phyloP scores from a whole-genome alignment of 1,284 basidiomycete genomes.

The Moesziomyces aphidis region DNA sequence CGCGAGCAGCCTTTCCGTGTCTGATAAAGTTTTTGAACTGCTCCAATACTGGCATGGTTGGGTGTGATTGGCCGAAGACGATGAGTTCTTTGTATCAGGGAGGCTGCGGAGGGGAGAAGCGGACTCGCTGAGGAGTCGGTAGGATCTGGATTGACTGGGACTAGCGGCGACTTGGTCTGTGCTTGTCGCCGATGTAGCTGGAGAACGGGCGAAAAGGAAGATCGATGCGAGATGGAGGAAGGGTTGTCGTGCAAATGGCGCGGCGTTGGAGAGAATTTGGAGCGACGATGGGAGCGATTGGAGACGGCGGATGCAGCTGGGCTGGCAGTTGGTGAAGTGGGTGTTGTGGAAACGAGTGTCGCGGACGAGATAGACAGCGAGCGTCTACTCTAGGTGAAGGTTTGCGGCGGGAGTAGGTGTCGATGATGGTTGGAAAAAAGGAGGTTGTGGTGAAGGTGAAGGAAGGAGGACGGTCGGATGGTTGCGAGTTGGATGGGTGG shows the following conservation, averaged over 20 bases:
- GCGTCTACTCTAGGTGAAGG: not conserved
- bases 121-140: too few relatives aligned
- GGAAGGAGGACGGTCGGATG: not conserved
- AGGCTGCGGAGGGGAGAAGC: too few relatives aligned
- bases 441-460: not conserved
- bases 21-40: conserved; percentile 63
- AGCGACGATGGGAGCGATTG: too few relatives aligned
- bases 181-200: too few relatives aligned
- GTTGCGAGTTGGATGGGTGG: too few relatives aligned
- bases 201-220: too few relatives aligned
- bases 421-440: not conserved
- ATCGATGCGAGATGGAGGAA: too few relatives aligned
- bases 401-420: too few relatives aligned
- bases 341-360: not conserved
- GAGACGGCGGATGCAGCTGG: not conserved
- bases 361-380: not conserved
- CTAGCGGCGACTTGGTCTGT: too few relatives aligned
- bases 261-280: not conserved
- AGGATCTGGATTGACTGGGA: too few relatives aligned
- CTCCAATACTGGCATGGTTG: conserved; percentile 54
- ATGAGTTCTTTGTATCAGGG: not conserved
- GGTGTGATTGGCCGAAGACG: not conserved
- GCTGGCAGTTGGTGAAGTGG: not conserved
- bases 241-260: too few relatives aligned
- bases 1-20: conserved; percentile 59